phyloP scores from a whole-genome alignment of 257 asterid genomes.

The Mentha longifolia region DNA sequence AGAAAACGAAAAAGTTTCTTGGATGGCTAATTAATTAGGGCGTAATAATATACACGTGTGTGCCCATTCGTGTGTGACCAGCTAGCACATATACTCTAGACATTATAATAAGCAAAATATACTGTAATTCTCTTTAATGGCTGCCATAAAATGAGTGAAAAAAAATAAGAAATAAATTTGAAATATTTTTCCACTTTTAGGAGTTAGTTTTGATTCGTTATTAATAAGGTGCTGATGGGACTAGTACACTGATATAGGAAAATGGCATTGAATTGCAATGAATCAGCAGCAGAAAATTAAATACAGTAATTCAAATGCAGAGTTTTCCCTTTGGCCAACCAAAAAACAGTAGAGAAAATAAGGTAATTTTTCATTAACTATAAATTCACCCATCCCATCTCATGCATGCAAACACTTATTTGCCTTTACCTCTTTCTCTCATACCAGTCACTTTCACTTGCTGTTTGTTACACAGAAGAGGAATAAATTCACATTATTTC shows the following conservation, averaged over 20 bases:
- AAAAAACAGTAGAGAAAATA: slow-evolving; percentile 26
- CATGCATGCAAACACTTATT: slow-evolving; percentile 44
- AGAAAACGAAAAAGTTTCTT: too few relatives aligned
- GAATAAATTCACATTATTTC: not conserved
- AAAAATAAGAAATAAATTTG: not conserved
- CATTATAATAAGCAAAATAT: not conserved
- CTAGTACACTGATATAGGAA: slow-evolving; percentile 26
- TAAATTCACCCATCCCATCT: slow-evolving; percentile 28
- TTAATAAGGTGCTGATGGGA: slow-evolving; percentile 43
- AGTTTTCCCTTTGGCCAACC: slow-evolving; percentile 25
- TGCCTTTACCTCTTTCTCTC: slow-evolving; percentile 36
- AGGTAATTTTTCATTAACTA: slow-evolving; percentile 24
- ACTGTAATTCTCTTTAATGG: too few relatives aligned
- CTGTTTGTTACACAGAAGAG: not conserved
- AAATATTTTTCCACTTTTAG: not conserved
- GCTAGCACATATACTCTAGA: not conserved
- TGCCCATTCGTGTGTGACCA: not conserved
- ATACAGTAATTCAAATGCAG: slow-evolving; percentile 35
- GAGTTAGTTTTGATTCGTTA: slow-evolving; percentile 40
- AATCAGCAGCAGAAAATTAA: slow-evolving; percentile 22
- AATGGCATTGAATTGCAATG: slow-evolving; percentile 34
- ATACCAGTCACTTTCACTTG: slow-evolving; percentile 38
- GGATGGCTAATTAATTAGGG: not conserved
- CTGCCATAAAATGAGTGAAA: too few relatives aligned
- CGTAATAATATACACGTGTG: not conserved